Evolutionary conservation across 2,329 filamentous ascomycete species (phyloP).

Genomic region (Penicillium sp.): DNA sequence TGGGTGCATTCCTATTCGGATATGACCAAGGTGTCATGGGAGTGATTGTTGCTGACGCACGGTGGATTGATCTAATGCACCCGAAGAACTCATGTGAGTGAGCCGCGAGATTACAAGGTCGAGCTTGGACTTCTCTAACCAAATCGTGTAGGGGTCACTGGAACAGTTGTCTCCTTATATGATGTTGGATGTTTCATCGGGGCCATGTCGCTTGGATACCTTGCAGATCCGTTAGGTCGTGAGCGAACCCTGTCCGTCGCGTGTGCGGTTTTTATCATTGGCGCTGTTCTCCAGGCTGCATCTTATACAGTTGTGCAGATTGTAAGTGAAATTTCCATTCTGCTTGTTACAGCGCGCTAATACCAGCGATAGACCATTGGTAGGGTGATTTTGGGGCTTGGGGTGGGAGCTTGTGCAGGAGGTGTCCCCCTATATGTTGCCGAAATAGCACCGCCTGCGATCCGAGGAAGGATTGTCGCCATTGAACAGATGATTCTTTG

Average conservation of each 20-base stretch:
- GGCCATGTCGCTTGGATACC: conserved; percentile 21
- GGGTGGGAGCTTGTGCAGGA: conserved; percentile 18
- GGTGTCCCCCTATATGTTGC: conserved; percentile 23
- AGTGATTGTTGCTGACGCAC: conserved; percentile 20
- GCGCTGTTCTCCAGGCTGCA: conserved; percentile 17
- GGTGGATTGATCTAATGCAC: conserved; percentile 23
- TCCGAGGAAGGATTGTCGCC: conserved; percentile 21
- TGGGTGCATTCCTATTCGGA: conserved; percentile 22
- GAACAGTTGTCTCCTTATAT: conserved; percentile 18
- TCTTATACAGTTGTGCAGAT: conserved; percentile 24
- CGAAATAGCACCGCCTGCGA: conserved; percentile 20
- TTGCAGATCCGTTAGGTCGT: conserved; percentile 23
- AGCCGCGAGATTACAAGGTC: no score
- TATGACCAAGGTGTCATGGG: conserved; percentile 24
- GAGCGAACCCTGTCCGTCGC: conserved; percentile 21
- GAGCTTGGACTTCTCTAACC: background rate
- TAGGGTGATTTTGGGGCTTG: conserved; percentile 18
- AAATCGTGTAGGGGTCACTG: conserved; percentile 13
- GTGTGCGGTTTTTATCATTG: conserved; percentile 20
- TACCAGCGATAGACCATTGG: conserved; percentile 14
- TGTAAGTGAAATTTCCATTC: conserved; percentile 1
- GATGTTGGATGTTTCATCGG: conserved; percentile 23
- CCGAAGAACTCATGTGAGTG: conserved; percentile 18
- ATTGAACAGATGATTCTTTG: conserved; percentile 22
- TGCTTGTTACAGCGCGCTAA: background rate